Evolutionary conservation across 495 filamentous ascomycete genomes (phyloP).

Genomic region (Tuber melanosporum): DNA sequence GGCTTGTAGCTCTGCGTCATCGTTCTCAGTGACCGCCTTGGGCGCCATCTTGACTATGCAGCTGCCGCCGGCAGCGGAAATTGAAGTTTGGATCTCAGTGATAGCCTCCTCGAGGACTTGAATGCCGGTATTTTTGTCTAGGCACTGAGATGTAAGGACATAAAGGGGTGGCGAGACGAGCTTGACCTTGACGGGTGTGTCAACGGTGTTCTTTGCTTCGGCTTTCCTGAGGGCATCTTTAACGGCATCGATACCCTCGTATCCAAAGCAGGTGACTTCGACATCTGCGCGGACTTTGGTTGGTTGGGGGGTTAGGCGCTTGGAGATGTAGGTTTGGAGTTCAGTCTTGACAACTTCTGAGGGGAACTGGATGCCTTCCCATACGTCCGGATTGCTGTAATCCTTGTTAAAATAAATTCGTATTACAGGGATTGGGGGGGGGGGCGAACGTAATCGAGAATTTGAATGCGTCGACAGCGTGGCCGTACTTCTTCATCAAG

Average conservation of each 20-base stretch:
- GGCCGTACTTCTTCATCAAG: slow-evolving; percentile 92
- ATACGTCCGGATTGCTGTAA: slow-evolving; percentile 82
- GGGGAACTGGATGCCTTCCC: slow-evolving; percentile 85
- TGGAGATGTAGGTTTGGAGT: slow-evolving; percentile 85
- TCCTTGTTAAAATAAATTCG: slow-evolving; percentile 10
- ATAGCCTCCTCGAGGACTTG: slow-evolving; percentile 79
- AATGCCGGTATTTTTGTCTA: slow-evolving; percentile 87
- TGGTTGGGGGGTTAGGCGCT: slow-evolving; percentile 90
- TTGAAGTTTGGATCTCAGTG: slow-evolving; percentile 68
- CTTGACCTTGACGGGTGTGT: slow-evolving; percentile 92
- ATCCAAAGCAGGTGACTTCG: slow-evolving; percentile 95
- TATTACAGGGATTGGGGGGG: slow-evolving; percentile 2
- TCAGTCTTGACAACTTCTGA: slow-evolving; percentile 78
- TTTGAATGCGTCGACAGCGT: slow-evolving; percentile 96
- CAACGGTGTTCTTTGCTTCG: slow-evolving; percentile 78
- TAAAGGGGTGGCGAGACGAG: slow-evolving; percentile 93
- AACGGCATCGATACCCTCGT: slow-evolving; percentile 97
- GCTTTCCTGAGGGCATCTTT: slow-evolving; percentile 81
- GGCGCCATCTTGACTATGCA: slow-evolving; percentile 93
- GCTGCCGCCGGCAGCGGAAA: slow-evolving; percentile 64
- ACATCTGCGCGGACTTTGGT: slow-evolving; percentile 97
- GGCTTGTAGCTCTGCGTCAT: slow-evolving; percentile 92
- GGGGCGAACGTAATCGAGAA: slow-evolving; percentile 83
- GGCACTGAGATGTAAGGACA: slow-evolving; percentile 83
- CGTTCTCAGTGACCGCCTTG: slow-evolving; percentile 96